Conservation (phyloP, 371 early-diverging fungal species). For the Mucor mucedo region DNA sequence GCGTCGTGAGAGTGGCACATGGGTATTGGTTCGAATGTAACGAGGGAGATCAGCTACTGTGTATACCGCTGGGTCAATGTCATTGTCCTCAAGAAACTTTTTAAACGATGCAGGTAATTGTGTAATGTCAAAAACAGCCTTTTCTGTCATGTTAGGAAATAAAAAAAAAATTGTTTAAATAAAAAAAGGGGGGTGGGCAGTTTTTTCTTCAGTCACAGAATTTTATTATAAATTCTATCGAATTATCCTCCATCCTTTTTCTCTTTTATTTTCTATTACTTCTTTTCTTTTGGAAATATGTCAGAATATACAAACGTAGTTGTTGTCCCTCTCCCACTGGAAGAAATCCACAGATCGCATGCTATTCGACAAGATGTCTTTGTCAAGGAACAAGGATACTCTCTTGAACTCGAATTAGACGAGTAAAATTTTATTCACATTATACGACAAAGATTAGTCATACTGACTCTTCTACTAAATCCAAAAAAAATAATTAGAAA, state of each 20-base stretch:
- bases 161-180: too few relatives aligned
- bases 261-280: too few relatives aligned
- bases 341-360: conserved; percentile 29
- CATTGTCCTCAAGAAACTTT: conserved; percentile 65
- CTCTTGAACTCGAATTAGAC: conserved; percentile 37
- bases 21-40: conserved; percentile 72
- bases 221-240: too few relatives aligned
- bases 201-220: too few relatives aligned
- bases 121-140: conserved; percentile 39
- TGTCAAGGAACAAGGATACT: conserved; percentile 47
- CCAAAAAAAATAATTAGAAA: conserved; percentile 1
- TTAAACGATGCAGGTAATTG: conserved; percentile 62
- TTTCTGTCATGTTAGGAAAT: not conserved
- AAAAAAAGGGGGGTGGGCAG: too few relatives aligned
- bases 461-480: not conserved
- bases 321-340: not conserved
- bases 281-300: not conserved
- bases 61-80: conserved; percentile 71
- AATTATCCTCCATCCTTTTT: too few relatives aligned
- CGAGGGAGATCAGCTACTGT: conserved; percentile 65
- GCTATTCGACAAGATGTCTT: conserved; percentile 45
- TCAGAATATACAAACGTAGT: not conserved
- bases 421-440: conserved; percentile 27
- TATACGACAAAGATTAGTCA: not conserved
- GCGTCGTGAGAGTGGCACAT: conserved; percentile 33